phyloP scores from a whole-genome alignment of 2,329 filamentous ascomycete species.

The Dactylellina drechsleri region DNA sequence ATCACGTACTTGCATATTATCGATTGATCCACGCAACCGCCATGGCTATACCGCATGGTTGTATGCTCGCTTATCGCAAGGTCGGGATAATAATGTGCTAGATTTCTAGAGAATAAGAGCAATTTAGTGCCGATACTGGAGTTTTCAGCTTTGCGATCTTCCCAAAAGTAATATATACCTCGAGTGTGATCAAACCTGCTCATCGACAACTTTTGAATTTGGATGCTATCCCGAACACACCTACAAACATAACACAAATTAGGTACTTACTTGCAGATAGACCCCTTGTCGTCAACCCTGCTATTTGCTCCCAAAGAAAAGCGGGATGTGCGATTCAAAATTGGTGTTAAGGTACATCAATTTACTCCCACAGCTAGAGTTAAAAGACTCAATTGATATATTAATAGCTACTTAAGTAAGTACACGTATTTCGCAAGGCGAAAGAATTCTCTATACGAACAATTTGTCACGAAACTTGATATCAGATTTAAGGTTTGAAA shows the following conservation, averaged over 20 bases:
- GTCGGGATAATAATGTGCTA: conserved; percentile 5
- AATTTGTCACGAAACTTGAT: too few relatives aligned
- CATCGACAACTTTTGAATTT: conserved; percentile 14
- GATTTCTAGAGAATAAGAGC: conserved; percentile 36
- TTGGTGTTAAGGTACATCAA: too few relatives aligned
- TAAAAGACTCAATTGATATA: too few relatives aligned
- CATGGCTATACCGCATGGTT: not conserved
- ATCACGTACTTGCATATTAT: conserved; percentile 4
- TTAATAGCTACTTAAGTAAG: too few relatives aligned
- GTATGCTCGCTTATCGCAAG: not conserved
- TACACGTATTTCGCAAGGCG: too few relatives aligned
- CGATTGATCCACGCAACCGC: not conserved
- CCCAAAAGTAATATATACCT: conserved; percentile 35
- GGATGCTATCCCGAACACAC: not conserved
- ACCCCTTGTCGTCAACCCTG: too few relatives aligned
- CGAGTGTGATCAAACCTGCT: conserved; percentile 52
- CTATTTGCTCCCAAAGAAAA: too few relatives aligned
- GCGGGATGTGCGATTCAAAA: too few relatives aligned
- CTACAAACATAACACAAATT: conserved; percentile 16
- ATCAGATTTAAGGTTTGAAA: too few relatives aligned
- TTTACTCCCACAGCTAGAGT: too few relatives aligned
- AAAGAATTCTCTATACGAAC: too few relatives aligned
- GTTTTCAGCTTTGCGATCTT: not conserved
- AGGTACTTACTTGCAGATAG: too few relatives aligned
- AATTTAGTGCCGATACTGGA: conserved; percentile 19